Base-by-base conservation (phyloP, 2,329 filamentous ascomycete genomes). In the Periglandula ipomoeae region DNA sequence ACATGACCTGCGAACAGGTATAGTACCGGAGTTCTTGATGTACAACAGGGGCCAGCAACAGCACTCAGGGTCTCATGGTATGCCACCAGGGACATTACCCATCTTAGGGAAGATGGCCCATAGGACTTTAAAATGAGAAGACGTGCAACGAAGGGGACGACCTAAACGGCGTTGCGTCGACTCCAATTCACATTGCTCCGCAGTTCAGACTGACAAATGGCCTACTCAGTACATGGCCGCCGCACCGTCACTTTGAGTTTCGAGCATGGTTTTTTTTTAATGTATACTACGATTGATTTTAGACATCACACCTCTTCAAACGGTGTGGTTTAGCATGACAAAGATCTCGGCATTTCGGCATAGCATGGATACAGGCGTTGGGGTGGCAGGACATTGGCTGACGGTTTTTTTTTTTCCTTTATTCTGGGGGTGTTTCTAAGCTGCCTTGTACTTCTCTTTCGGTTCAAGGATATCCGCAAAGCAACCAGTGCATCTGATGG, bases 1-100 rank as follows among this genome's bases (percentile, higher is more conserved):
- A 27, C 74, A 81, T 50, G 81, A 85, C 38, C 72, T 86, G 50
- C 81, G 83, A 34, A 79, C 82, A 0, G 86, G 86, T 10, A 76
- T 87, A 19, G 78, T 90, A 4, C 86, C 86, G 17, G 80, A 84
- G 56, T 84, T 79, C 51, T 49, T 68, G 39, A 49, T 64, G 43
- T 68, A 62, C 53, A 63, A 67, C 44, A 56, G 65, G 7, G 58
- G 59, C 32, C 62, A 65, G 49, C 58, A 62, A 30, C 60, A 61
- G 38, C 53, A 53, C 13, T 44, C 59, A 37, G 47, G 53, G 26
- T 26, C 55, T n/a, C 63, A 64, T 13, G 52, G 52, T 26, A 55
- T 56, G 40, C 52, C 55, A n/a, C 45, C 65, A 66, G 40, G 64
- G 64, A 43, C 60, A 61, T 20, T 68, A 62, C 55, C 61, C 60